phyloP scores from a whole-genome alignment of 208 protist genomes.

The Perkinsela sp. region DNA sequence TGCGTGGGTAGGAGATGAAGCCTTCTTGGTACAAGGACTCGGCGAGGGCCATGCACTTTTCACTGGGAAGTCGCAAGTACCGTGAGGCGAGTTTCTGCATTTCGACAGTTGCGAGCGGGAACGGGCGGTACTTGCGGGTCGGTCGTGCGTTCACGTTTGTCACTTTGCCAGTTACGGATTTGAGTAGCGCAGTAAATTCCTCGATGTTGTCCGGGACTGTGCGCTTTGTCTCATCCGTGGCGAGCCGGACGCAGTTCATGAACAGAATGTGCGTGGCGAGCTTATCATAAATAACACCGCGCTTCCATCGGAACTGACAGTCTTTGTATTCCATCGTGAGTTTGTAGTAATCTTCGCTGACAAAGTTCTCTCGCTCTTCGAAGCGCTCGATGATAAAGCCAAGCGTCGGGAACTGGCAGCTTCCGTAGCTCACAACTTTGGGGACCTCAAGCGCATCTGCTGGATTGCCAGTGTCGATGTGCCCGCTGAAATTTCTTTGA shows the following conservation, averaged over 20 bases:
- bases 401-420: conserved; percentile 80
- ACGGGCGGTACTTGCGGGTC: conserved; percentile 14
- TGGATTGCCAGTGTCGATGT: neutral
- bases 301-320: neutral
- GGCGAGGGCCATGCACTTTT: conserved; percentile 76
- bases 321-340: neutral
- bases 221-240: neutral
- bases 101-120: conserved; percentile 88
- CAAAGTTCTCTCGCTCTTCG: conserved; percentile 59
- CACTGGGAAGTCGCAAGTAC: conserved; percentile 67
- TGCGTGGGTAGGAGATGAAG: conserved; percentile 83
- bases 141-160: neutral
- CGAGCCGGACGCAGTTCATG: neutral
- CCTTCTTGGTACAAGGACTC: conserved; percentile 69
- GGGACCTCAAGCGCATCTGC: conserved; percentile 11
- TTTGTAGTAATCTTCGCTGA: neutral
- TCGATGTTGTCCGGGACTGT: too few species aligned
- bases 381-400: conserved; percentile 70
- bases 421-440: conserved; percentile 73
- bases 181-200: neutral
- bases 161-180: neutral
- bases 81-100: conserved; percentile 76
- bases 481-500: conserved; percentile 31
- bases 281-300: neutral
- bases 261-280: neutral